Base-by-base conservation (phyloP, 1,284 basidiomycete genomes). In the Naganishia cerealis region DNA sequence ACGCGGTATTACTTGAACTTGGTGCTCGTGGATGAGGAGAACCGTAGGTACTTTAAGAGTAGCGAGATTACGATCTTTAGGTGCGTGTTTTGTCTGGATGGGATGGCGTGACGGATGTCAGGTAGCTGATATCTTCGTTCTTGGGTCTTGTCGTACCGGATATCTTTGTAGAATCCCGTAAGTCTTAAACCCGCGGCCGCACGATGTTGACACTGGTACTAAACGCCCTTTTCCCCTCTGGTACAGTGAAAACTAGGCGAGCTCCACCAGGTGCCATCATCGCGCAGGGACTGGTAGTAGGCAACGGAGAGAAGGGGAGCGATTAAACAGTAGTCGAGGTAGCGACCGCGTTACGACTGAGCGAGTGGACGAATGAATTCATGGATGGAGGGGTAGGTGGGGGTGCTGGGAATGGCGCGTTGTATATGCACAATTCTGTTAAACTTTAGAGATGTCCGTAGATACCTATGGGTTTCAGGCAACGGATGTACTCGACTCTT, bases 11-110 rank as follows among this genome's bases (percentile, higher is more conserved):
- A 98, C 79, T 86, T 96, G 73, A 99, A 98, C 78, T 84, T 99
- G 43, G 96, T 99, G 2, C 86, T 97, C 70, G 94, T 98, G 71
- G 95, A 99, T 78, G 94, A 98, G 80, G 95, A 98, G 84, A 98
- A 98, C 80, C 73, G 80, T 68, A 70, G 80, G 59, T 81, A 80
- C 70, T 81, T 80, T 70, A 81, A 81, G 71, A 62, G 66, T 68
- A 78, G 79, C 67, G 79, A 81, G 68, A 79, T 81, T 62, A 80
- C 79, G 12, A 72, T 81, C 39, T 81, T 77, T 69, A 71, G 77
- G 70, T 69, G 59, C 58, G 68, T 58, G 1, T 36, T 56, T 16
- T 7, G 29, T 33, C 29, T 6, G 29, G 29, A 10, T 62, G 5
- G 21, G 16, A 5, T 5, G 9, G 9, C 13, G 3, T 26, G 7